Evolutionary conservation across 352 stramenopile genomes (phyloP), one percentile per base, ranked within the genome.

Genomic region (Phytophthora meadii): DNA sequence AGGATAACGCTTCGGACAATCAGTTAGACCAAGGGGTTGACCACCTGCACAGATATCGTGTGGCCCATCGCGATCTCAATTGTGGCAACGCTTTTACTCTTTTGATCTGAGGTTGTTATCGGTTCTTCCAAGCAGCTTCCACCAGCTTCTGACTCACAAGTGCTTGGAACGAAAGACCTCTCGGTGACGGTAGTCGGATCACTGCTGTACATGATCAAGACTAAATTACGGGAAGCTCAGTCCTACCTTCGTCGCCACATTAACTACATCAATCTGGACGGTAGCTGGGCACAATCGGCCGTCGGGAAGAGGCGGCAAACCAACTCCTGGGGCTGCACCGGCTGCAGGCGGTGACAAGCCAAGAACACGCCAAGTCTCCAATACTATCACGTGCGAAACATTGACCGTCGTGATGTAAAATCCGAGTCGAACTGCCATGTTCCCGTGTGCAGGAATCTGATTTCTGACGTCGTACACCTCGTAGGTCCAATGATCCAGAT

Each of bases 11-110:
- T 30, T 30, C 27, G 27, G 27, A 30, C 27, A 30, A 6, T 30
- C 27, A 30, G 27, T 6, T 30, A 30, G 27, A 82, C 7, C 86
- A 89, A 19, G 19, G 19, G 19, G 19, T 19, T 19, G 19, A 19
- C 19, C 19, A 19, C 58, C 56, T 96, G 19, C 87, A 95, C 39
- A 41, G 47, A 0, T 57, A 77, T 4, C 54, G 72, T 47, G 65
- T 94, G 48, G 68, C 91, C 1, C 94, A 97, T 61, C 89, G 90
- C 17, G 90, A 97, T 50, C 72, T 19, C 19, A 97, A 97, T 70
- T 75, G 81, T 32, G 83, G 92, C 48, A 97, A 97, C 55, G 55
- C 96, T 84, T 5, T 76, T 90, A 19, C 19, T 19, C 19, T 19
- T 19, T 19, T 19, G 0, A 19, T 15, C 58, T 95, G 2, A 82